phyloP scores from a whole-genome alignment of 306 rosid genomes.

The Bauhinia variegata region DNA sequence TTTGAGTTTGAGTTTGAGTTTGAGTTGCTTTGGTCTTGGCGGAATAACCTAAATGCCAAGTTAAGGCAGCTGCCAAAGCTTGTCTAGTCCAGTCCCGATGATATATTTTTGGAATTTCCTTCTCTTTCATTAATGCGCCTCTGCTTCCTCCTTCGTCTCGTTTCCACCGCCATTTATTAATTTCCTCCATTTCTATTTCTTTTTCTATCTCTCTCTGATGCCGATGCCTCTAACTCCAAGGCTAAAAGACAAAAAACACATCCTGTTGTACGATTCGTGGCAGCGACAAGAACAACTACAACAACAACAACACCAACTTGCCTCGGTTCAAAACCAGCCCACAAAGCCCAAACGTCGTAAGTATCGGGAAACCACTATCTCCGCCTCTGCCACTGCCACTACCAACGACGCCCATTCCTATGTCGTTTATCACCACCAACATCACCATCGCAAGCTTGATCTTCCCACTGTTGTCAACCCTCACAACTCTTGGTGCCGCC shows the following conservation, averaged over 20 bases:
- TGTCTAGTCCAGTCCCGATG: too few species aligned
- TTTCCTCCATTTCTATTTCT: not conserved
- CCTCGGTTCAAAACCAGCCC: constrained; percentile 61
- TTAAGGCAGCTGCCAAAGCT: too few species aligned
- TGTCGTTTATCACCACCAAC: too few species aligned
- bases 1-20: too few species aligned
- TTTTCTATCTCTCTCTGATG: constrained; percentile 28
- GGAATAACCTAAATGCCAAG: too few species aligned
- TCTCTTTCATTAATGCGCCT: constrained; percentile 4
- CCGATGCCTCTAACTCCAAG: too few species aligned
- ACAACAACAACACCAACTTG: too few species aligned
- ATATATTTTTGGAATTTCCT: constrained; percentile 5
- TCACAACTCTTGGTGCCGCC: constrained; percentile 47
- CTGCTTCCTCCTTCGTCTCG: constrained; percentile 48
- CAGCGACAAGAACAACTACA: constrained; percentile 60
- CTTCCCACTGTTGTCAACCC: constrained; percentile 51
- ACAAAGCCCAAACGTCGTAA: constrained; percentile 70
- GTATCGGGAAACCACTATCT: constrained; percentile 55
- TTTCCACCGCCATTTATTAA: too few species aligned
- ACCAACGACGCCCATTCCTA: too few species aligned
- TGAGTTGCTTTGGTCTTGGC: too few species aligned
- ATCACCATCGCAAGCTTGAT: constrained; percentile 35
- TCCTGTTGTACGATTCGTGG: constrained; percentile 53
- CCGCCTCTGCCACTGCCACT: constrained; percentile 42
- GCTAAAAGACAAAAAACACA: constrained; percentile 58